These are phyloP conservation scores for Aspergillus proliferans DNA, from an alignment of 2,329 filamentous ascomycete genomes.

Conservation along the genomic window DNA sequence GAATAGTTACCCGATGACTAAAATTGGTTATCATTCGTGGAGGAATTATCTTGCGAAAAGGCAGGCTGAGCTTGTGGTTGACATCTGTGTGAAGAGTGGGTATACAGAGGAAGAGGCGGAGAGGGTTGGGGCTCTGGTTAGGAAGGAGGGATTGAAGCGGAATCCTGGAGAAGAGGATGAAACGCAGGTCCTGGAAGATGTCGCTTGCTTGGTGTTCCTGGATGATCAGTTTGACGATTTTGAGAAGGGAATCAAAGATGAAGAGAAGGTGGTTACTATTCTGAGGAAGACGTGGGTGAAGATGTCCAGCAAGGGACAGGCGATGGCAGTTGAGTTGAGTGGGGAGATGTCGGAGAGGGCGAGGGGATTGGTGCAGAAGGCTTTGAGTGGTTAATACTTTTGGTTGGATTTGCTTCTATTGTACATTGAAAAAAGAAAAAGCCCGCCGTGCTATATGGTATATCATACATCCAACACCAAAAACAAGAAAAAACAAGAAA, in stretches of 20 bases:
- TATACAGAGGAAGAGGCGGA: constrained; percentile 50
- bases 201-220: constrained; percentile 79
- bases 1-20: constrained; percentile 64
- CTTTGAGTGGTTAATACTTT: constrained; percentile 42
- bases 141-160: constrained; percentile 66
- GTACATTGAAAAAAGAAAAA: not conserved
- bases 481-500: not conserved
- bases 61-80: constrained; percentile 56
- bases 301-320: constrained; percentile 59
- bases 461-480: constrained; percentile 1
- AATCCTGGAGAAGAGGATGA: constrained; percentile 33
- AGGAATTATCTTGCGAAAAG: constrained; percentile 66
- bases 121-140: constrained; percentile 63
- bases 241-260: constrained; percentile 60
- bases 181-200: constrained; percentile 73
- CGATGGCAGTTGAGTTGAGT: constrained; percentile 58
- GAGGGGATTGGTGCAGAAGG: constrained; percentile 56
- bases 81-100: constrained; percentile 49
- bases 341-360: constrained; percentile 54
- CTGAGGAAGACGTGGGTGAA: constrained; percentile 70
- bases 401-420: not conserved
- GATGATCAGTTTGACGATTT: constrained; percentile 83
- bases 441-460: constrained; percentile 3
- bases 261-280: constrained; percentile 69
- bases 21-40: constrained; percentile 74